Percentiles rank a stretch among this genome's conserved stretches.
phyloP scores from a whole-genome alignment of 441 rosid species.

The Pelargonium myrrhifolium region DNA sequence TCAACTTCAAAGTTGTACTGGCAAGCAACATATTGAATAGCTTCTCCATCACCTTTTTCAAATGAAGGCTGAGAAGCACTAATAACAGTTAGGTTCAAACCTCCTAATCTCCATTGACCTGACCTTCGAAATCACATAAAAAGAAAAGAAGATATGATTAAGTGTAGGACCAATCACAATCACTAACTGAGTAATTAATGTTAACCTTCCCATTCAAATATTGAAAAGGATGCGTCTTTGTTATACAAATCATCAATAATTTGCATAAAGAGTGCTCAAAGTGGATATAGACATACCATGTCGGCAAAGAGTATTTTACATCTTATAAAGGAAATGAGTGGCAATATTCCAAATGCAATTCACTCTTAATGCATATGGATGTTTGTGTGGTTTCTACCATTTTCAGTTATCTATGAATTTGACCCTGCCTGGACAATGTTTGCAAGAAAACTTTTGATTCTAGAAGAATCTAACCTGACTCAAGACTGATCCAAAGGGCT shows the following conservation, averaged over 20 bases:
- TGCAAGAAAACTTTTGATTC: background rate
- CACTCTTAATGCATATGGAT: background rate
- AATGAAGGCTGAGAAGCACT: conserved; percentile 21
- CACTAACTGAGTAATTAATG: too few species aligned
- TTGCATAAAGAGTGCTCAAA: too few species aligned
- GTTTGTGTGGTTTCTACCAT: background rate
- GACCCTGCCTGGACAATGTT: too few species aligned
- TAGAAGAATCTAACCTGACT: conserved; percentile 52
- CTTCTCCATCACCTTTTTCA: conserved; percentile 21
- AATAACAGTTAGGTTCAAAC: conserved; percentile 41
- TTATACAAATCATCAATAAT: too few species aligned
- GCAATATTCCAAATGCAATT: too few species aligned
- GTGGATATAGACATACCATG: too few species aligned
- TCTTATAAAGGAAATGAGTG: too few species aligned
- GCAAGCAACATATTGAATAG: conserved; percentile 21
- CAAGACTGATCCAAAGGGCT: conserved; percentile 73
- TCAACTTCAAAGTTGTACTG: conserved; percentile 56
- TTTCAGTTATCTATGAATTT: background rate
- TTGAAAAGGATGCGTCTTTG: too few species aligned
- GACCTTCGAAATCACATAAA: conserved; percentile 26
- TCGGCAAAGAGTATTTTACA: too few species aligned
- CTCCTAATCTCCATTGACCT: conserved; percentile 87
- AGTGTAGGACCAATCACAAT: too few species aligned
- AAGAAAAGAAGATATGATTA: background rate
- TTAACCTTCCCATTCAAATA: too few species aligned